Evolutionary conservation across 441 rosid genomes (phyloP).

Genomic region (Populus hybrid): DNA sequence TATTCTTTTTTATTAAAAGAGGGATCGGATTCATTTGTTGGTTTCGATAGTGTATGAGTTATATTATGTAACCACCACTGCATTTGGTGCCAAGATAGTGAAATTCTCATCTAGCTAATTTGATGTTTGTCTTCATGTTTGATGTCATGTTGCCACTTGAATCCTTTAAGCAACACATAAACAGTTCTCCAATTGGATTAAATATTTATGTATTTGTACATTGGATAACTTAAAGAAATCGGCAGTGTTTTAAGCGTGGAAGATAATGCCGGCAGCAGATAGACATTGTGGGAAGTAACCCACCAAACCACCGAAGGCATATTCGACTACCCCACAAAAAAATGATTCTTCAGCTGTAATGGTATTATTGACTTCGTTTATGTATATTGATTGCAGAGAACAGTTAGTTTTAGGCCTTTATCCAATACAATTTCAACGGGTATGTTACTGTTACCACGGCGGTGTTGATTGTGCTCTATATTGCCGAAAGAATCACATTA

Average conservation of each 20-base stretch:
- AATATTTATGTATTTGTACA: background rate
- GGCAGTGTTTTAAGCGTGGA: conserved; percentile 1
- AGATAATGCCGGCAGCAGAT: background rate
- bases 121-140: background rate
- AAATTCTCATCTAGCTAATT: conserved; percentile 10
- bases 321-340: background rate
- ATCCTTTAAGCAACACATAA: background rate
- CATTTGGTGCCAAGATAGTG: conserved; percentile 24
- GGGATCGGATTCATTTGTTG: conserved; percentile 33
- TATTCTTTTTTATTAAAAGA: background rate
- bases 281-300: background rate
- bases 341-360: background rate
- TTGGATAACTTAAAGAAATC: background rate
- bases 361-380: background rate
- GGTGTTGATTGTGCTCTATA: background rate
- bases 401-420: background rate
- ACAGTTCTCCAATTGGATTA: no score
- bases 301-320: background rate
- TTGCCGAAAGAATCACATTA: no score
- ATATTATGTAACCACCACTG: conserved; percentile 16
- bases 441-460: background rate
- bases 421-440: background rate
- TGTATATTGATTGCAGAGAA: background rate
- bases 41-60: background rate
- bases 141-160: conserved; percentile 1